phyloP scores from a whole-genome alignment of 345 rosid species.

The Eutrema japonicum region DNA sequence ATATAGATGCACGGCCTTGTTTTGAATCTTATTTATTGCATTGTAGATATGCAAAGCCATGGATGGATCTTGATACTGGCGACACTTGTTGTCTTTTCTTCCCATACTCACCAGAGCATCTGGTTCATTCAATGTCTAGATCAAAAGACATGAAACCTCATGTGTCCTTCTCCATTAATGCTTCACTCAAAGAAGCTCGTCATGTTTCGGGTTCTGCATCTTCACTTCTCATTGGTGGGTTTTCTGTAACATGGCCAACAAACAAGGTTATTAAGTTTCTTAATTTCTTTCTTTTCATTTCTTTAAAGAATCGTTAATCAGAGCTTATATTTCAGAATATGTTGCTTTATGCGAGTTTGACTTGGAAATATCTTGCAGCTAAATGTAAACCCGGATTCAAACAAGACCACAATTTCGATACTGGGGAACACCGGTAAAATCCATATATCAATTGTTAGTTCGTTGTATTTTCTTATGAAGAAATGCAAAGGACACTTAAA shows the following conservation, averaged over 20 bases:
- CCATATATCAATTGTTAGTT: background rate
- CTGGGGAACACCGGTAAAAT: constrained; percentile 80
- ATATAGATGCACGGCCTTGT: background rate
- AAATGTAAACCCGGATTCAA: constrained; percentile 64
- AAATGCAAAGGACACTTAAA: constrained; percentile 3
- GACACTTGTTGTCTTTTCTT: constrained; percentile 74
- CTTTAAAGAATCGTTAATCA: constrained; percentile 6
- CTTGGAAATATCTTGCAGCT: constrained; percentile 50
- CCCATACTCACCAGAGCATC: constrained; percentile 89
- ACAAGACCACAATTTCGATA: constrained; percentile 65
- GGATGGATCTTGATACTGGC: constrained; percentile 64
- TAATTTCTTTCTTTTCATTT: background rate
- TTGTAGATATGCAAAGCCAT: constrained; percentile 82
- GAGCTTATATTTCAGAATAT: constrained; percentile 18
- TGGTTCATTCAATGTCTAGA: constrained; percentile 60
- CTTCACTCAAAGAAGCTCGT: constrained; percentile 58
- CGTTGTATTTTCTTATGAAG: background rate
- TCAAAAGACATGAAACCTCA: constrained; percentile 60
- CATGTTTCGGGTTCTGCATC: constrained; percentile 78
- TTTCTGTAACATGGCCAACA: constrained; percentile 69
- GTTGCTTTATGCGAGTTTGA: constrained; percentile 30
- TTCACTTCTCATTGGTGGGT: constrained; percentile 87
- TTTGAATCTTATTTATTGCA: constrained; percentile 25
- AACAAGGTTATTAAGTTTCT: constrained; percentile 57
- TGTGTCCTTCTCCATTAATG: constrained; percentile 62